Percentiles rank a stretch among this genome's conserved stretches.
phyloP scores from a whole-genome alignment of 176 grass and related monocot genomes.

The Miscanthus lutarioriparius region DNA sequence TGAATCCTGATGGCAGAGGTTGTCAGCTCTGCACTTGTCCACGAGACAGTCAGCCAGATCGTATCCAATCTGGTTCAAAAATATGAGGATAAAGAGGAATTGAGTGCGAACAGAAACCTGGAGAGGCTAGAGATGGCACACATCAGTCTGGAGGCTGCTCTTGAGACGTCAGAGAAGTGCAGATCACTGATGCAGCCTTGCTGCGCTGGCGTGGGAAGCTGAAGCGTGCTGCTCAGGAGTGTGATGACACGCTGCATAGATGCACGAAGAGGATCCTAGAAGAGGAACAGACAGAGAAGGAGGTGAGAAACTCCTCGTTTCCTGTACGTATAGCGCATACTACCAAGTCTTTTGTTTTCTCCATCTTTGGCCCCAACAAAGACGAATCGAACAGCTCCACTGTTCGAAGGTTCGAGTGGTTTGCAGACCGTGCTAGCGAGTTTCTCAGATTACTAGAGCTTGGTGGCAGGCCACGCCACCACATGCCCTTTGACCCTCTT shows the following conservation, averaged over 20 bases:
- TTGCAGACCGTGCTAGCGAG: background rate
- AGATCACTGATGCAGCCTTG: background rate
- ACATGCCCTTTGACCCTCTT: background rate
- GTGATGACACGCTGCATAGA: background rate
- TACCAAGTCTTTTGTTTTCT: background rate
- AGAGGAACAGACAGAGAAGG: background rate
- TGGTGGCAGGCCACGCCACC: background rate
- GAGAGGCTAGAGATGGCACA: slow-evolving; percentile 36
- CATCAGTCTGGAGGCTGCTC: slow-evolving; percentile 15
- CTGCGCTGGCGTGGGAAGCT: background rate
- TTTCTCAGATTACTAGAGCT: slow-evolving; percentile 12
- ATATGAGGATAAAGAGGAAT: background rate
- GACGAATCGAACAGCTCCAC: background rate
- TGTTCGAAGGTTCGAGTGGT: slow-evolving; percentile 11
- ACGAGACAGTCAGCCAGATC: background rate
- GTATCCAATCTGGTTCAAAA: background rate
- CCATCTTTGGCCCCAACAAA: background rate
- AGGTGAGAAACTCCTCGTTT: background rate
- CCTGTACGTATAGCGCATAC: background rate
- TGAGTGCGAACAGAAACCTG: background rate
- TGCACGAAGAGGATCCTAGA: background rate
- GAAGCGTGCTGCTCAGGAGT: slow-evolving; percentile 17
- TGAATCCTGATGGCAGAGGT: background rate
- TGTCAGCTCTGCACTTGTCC: background rate
- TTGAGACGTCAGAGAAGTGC: slow-evolving; percentile 2